These are phyloP conservation scores for Malus hybrid DNA, from an alignment of 331 rosid species.

Conservation along the genomic window DNA sequence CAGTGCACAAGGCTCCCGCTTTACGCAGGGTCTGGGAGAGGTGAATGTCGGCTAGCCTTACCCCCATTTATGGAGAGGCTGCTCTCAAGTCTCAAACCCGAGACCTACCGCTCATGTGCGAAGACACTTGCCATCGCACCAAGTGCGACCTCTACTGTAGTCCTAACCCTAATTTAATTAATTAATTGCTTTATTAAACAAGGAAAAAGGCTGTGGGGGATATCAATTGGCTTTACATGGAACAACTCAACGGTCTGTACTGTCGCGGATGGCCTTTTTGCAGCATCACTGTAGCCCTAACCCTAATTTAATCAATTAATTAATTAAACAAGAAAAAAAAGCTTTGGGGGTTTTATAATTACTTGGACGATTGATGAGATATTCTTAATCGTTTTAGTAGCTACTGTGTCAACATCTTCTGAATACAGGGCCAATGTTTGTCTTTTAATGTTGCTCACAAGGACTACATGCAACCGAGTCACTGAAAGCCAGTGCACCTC, in stretches of 20 bases:
- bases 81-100: too few relatives aligned
- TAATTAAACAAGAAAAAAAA: background rate
- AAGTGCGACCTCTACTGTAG: too few relatives aligned
- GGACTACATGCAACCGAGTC: constrained; percentile 16
- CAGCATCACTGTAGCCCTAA: too few relatives aligned
- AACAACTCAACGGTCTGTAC: background rate
- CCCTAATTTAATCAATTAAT: background rate
- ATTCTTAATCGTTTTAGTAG: constrained; percentile 29
- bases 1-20: too few relatives aligned
- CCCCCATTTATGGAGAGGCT: too few relatives aligned
- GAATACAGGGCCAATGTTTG: constrained; percentile 20
- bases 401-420: constrained; percentile 28
- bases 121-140: too few relatives aligned
- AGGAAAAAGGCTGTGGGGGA: background rate
- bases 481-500: background rate
- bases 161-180: background rate
- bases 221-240: background rate
- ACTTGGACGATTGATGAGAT: constrained; percentile 1
- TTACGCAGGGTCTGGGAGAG: too few relatives aligned
- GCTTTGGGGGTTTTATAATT: background rate
- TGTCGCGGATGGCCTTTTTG: background rate
- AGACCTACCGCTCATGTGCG: too few relatives aligned
- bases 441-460: constrained; percentile 27
- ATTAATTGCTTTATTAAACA: background rate
- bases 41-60: too few relatives aligned